Base-by-base conservation (phyloP, 371 early-diverging fungal genomes). In the Mucor lusitanicus region DNA sequence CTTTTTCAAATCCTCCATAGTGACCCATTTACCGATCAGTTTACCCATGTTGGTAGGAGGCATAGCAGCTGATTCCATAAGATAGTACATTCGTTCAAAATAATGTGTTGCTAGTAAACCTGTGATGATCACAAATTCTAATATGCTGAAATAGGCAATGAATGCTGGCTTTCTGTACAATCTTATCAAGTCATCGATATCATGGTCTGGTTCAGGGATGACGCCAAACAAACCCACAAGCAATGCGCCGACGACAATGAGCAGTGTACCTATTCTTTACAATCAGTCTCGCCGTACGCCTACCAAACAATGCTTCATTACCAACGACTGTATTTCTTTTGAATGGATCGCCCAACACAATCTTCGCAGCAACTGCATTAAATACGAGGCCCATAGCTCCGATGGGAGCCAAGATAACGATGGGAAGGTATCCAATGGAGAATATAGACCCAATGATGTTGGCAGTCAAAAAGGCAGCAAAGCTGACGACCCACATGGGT, bases 381-480 rank as follows among this genome's bases (percentile, higher is more conserved):
- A 92, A 90, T 17, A 91, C 91, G 40, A 94, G 79, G 3, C 87
- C 87, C 55, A 93, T 87, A 12, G 94, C 92, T 1, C 92, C 92
- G 63, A 94, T 78, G 5, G 94, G 94, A 12, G 94, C 94, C 33
- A 92, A 78, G 53, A 93, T 91, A 64, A 92, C 89, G n/a, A 94
- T 91, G 4, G 94, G 94, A 15, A 94, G 80, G 64, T 90, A 88
- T 53, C 92, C 92, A 62, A 94, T 89, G 3, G 93, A 88, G 44
- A 92, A 87, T 8, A 89, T 77, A 0, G 93, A 90, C 33, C 91
- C 92, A 13, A 85, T 87, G 23, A 90, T 82, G 59, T 91, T 91
- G 48, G 92, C 88, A 23, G 83, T 65, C 50, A 93, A 72, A 50
- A 88, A 93, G 8, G 87, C 81, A 21, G 74, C 78, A 72, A 93